phyloP scores from a whole-genome alignment of 2,329 filamentous ascomycete genomes.

The Ceratocystis colombiana region DNA sequence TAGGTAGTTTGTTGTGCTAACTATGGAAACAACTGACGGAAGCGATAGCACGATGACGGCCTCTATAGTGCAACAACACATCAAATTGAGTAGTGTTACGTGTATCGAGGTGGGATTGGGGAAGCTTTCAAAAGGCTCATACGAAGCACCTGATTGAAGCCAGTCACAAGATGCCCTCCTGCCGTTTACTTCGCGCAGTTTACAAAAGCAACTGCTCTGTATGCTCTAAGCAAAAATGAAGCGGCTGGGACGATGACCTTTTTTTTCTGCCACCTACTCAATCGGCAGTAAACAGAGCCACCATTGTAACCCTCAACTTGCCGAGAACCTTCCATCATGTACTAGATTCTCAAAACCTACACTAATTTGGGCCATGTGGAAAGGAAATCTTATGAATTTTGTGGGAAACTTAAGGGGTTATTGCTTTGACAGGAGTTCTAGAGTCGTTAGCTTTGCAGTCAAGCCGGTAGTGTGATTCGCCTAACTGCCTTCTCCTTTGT shows the following conservation, averaged over 20 bases:
- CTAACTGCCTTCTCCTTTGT: too few species aligned
- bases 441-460: too few species aligned
- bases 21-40: not conserved
- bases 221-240: not conserved
- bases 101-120: not conserved
- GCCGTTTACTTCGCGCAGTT: not conserved
- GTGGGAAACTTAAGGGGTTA: too few species aligned
- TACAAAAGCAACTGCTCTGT: not conserved
- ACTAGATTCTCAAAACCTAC: too few species aligned
- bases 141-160: not conserved
- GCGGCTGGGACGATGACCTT: not conserved
- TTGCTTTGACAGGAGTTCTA: too few species aligned
- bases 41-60: not conserved
- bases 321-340: not conserved
- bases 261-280: conserved; percentile 3
- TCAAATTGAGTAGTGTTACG: not conserved
- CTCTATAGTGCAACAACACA: not conserved
- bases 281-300: too few species aligned
- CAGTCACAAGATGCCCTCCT: not conserved
- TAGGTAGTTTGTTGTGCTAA: not conserved
- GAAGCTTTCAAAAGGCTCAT: not conserved
- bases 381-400: too few species aligned
- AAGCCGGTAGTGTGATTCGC: too few species aligned
- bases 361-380: too few species aligned
- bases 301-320: too few species aligned